phyloP scores from a whole-genome alignment of 139 green algal genomes.

The Trebouxia sp. region DNA sequence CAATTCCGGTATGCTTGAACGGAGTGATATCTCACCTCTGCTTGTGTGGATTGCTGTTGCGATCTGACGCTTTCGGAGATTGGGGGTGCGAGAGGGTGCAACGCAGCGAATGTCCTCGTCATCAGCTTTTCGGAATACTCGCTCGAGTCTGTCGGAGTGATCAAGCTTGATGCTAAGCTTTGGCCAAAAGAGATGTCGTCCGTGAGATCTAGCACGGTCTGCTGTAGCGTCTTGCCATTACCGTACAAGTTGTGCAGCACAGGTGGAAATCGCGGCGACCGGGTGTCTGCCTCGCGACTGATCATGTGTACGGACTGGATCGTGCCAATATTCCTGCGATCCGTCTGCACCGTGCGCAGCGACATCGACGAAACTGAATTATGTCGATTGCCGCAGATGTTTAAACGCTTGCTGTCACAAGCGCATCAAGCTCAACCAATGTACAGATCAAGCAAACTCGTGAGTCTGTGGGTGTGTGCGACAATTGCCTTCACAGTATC shows the following conservation, averaged over 20 bases:
- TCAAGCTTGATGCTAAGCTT: neutral
- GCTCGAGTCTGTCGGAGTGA: neutral
- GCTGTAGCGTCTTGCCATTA: neutral
- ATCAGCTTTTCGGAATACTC: neutral
- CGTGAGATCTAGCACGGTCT: neutral
- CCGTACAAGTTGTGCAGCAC: neutral
- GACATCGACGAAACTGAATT: too few relatives aligned
- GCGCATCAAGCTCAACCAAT: too few relatives aligned
- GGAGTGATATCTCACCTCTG: slow-evolving; percentile 31
- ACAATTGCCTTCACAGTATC: too few relatives aligned
- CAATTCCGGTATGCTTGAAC: too few relatives aligned
- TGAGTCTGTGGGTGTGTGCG: too few relatives aligned
- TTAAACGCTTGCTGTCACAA: too few relatives aligned
- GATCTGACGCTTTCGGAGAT: slow-evolving; percentile 28
- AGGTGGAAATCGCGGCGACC: neutral
- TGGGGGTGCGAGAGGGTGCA: neutral
- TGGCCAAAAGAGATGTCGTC: neutral
- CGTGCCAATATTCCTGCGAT: too few relatives aligned
- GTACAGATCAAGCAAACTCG: too few relatives aligned
- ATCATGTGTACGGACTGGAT: neutral
- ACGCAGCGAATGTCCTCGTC: neutral
- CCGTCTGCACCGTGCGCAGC: too few relatives aligned
- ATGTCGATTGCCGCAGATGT: too few relatives aligned
- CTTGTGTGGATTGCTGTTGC: slow-evolving; percentile 38
- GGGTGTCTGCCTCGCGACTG: neutral